Evolutionary conservation across 495 filamentous ascomycete species (phyloP), one percentile per base, ranked within the genome.

Genomic region (Xylaria telfairii): DNA sequence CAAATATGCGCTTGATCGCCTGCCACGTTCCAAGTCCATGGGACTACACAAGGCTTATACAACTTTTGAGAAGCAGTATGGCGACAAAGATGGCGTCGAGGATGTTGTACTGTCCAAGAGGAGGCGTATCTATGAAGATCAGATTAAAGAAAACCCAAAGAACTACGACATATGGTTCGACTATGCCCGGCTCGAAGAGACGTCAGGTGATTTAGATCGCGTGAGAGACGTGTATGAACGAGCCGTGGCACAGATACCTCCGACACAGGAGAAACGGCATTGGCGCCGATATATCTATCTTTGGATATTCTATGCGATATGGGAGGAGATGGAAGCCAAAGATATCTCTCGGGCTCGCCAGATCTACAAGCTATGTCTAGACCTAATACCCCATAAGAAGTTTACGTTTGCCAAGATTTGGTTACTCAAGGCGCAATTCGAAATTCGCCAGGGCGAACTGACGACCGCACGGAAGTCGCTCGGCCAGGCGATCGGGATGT

Each of bases 151-250:
- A 79, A 97, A 95, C 73, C 90, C 93, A 0, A 92, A 94, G 72
- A 96, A 97, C 78, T 99, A 98, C 84, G 96, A 99, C 76, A 86
- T 90, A 64, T 99, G 96, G 96, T 93, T 99, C 73, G 95, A 98
- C 80, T 97, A 94, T 83, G 94, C 94, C 19, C 88, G 95, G 10
- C 82, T 99, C 12, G 96, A 99, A 76, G 96, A 99, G 77, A 89
- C 86, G 1, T 87, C 91, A 1, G 93, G 92, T 10, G 90, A 97
- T 76, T 78, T 89, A 1, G 93, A 96, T 65, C 87, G 91, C 10
- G 90, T 97, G 9, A 90, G 96, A 4, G 96, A 98, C 70, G 89
- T 96, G 49, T 99, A 98, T 81, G 96, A 99, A 82, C 89, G 93
- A 66, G 96, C 96, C 1, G 97, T 99, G 76, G 95, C 96, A 34